Conservation (phyloP, 768 basidiomycete species). For the Collybia sordida region DNA sequence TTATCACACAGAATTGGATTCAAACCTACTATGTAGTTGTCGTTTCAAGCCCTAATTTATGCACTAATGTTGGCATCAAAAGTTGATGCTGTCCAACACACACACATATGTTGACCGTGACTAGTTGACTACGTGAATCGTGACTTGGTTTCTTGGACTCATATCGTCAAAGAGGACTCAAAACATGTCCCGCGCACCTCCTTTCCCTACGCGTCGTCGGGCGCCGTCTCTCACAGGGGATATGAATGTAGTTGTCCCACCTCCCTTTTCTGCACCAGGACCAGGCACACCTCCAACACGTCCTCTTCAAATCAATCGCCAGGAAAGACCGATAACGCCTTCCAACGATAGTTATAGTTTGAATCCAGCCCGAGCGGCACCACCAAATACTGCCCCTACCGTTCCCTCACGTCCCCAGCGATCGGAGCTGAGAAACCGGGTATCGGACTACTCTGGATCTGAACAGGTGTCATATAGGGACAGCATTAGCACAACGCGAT, state of each 20-base stretch:
- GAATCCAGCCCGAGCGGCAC: slow-evolving; percentile 32
- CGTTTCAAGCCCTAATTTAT: neutral
- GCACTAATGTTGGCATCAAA: slow-evolving; percentile 1
- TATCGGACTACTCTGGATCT: slow-evolving; percentile 51
- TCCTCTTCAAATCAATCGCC: slow-evolving; percentile 63
- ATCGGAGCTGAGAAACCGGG: slow-evolving; percentile 61
- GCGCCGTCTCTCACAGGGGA: slow-evolving; percentile 44
- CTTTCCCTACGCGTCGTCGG: slow-evolving; percentile 55
- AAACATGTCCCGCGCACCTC: slow-evolving; percentile 58
- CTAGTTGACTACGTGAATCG: neutral
- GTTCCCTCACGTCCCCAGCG: slow-evolving; percentile 66
- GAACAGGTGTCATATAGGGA: slow-evolving; percentile 50
- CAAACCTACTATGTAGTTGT: no score
- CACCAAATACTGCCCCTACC: slow-evolving; percentile 37
- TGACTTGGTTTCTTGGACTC: neutral
- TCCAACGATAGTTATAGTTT: slow-evolving; percentile 37
- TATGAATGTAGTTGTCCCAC: slow-evolving; percentile 32
- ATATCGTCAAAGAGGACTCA: neutral
- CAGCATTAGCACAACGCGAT: slow-evolving; percentile 47
- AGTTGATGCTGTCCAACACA: no score
- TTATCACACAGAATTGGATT: no score
- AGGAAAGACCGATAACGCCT: slow-evolving; percentile 55
- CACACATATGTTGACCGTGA: no score
- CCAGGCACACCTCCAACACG: slow-evolving; percentile 37
- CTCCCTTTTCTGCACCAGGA: slow-evolving; percentile 32